Base-by-base conservation (phyloP, 2,329 filamentous ascomycete genomes). In the Zarea fungicola region DNA sequence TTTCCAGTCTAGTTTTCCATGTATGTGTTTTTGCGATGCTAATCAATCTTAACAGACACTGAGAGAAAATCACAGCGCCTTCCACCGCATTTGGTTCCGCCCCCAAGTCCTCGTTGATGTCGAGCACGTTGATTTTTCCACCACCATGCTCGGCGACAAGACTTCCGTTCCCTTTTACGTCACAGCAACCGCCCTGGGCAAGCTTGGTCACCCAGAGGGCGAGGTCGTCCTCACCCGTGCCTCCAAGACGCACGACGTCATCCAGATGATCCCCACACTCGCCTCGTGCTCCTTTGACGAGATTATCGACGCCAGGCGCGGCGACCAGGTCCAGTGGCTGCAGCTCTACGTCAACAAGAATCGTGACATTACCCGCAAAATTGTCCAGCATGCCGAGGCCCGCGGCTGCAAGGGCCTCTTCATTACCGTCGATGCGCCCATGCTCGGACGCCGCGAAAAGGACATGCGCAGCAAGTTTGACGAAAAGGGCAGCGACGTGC, bases 301-400 rank as follows among this genome's bases (percentile, higher is more conserved):
- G 70, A 96, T 99, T 52, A 75, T 95, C 55, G 93, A 97, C 66
- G 93, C 91, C 16, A 80, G 77, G 25, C 50, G 54, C n/a, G 87
- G 80, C 37, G 84, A 86, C 54, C 91, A 96, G 67, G 83, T 90
- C 5, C 93, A 97, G 69, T 99, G 93, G 93, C 75, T 99, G 57
- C 93, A 99, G 71, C 81, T 99, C 1, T 95, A 96, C 70, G 89
- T 99, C 58, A 99, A 99, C 79, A 93, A 95, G 68, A 87, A 99
- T 72, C 86, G 93, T 49, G 80, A 78, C 26, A 92, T 99, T 67
- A 99, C 93, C 8, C 83, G 87, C 69, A 81, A 81, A 55, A 97
- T 99, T 58, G 87, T 99, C 42, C 68, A 92, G 70, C 89, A 97
- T 68, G 93, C 93, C 52, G 93, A 99, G 72, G 75, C 75, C 62